These are phyloP conservation scores for Taphrina betulina DNA, from an alignment of 1,139 yeast species.

Conservation along the genomic window DNA sequence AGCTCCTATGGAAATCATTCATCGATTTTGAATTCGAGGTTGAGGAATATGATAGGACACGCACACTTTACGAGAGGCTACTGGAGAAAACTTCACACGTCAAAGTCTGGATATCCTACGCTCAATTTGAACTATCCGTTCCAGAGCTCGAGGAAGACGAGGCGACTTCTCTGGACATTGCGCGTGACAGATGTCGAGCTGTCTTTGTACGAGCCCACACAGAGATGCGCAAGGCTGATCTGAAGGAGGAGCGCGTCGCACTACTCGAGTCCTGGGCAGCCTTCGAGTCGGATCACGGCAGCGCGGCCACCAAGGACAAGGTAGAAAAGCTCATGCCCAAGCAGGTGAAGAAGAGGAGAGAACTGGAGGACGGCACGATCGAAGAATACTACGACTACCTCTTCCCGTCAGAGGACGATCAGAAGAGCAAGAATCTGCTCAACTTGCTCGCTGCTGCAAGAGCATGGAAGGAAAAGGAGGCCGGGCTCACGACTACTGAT, in stretches of 20 bases:
- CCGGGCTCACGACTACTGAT: no score
- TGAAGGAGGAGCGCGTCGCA: conserved; percentile 52
- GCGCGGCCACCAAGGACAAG: conserved; percentile 44
- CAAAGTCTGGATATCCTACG: conserved; percentile 58
- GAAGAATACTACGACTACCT: conserved; percentile 59
- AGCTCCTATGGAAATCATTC: conserved; percentile 52
- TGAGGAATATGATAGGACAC: conserved; percentile 57
- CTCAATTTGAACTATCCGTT: conserved; percentile 55
- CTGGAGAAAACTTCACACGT: conserved; percentile 47
- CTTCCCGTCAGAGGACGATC: conserved; percentile 60
- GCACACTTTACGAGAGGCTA: conserved; percentile 53
- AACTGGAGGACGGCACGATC: conserved; percentile 51
- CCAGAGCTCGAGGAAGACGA: conserved; percentile 48
- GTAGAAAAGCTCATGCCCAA: conserved; percentile 59
- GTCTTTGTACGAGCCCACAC: conserved; percentile 59
- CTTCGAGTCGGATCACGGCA: conserved; percentile 69
- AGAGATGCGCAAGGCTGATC: conserved; percentile 47
- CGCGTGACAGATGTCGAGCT: conserved; percentile 43
- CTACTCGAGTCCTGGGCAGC: conserved; percentile 63
- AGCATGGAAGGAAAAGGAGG: conserved; percentile 34
- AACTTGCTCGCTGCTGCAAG: conserved; percentile 31
- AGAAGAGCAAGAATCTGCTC: conserved; percentile 31
- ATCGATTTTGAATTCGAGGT: conserved; percentile 63
- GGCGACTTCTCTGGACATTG: conserved; percentile 54
- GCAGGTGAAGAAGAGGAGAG: conserved; percentile 52